Conservation (phyloP, 2,329 filamentous ascomycete genomes). For the Ramularia collo-cygni region DNA sequence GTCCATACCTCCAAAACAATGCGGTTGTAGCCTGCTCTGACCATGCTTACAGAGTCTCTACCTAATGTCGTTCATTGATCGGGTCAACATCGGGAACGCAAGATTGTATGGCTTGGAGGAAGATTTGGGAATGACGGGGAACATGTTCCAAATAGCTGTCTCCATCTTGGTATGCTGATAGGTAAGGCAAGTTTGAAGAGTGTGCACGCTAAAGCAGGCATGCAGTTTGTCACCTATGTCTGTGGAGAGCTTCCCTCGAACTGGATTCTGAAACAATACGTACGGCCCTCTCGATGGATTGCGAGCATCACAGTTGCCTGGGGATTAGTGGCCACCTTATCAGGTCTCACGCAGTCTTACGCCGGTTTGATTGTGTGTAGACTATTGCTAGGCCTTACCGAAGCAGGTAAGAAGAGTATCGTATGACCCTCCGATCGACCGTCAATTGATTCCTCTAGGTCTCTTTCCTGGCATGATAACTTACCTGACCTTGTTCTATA, state of each 20-base stretch:
- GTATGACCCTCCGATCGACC: no score
- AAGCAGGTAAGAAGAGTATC: conserved; percentile 62
- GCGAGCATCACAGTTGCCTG: conserved; percentile 53
- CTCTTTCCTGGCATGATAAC: conserved; percentile 11
- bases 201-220: no score
- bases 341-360: conserved; percentile 60
- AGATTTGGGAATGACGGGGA: conserved; percentile 31
- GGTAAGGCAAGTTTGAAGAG: no score
- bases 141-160: conserved; percentile 58
- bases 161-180: no score
- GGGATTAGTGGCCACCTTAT: conserved; percentile 59
- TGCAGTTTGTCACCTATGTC: conserved; percentile 41
- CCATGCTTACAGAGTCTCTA: conserved; percentile 49
- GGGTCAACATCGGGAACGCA: conserved; percentile 35
- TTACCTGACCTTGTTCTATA: conserved; percentile 44
- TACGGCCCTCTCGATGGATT: conserved; percentile 40
- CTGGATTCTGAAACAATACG: conserved; percentile 36
- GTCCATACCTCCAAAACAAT: no score
- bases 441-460: conserved; percentile 3
- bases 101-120: conserved; percentile 8
- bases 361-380: conserved; percentile 58
- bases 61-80: conserved; percentile 66
- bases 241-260: conserved; percentile 39
- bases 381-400: conserved; percentile 59
- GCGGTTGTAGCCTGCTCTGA: no score